Base-by-base conservation (phyloP, 2,329 filamentous ascomycete genomes). In the Thielaviopsis punctulata region DNA sequence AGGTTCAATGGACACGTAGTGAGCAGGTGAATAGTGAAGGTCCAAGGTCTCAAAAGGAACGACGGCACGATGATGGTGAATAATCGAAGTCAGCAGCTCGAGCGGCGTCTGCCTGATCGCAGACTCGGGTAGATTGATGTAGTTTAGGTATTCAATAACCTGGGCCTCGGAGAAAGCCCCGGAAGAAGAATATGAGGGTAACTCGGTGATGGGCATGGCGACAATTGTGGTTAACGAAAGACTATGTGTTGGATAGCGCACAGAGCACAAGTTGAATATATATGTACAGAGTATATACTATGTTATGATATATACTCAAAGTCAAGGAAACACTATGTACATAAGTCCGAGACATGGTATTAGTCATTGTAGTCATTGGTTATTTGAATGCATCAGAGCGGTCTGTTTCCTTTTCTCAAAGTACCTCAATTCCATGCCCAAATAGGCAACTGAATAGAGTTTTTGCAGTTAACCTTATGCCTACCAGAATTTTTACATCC, bases 41-140 rank as follows among this genome's bases (percentile, higher is more conserved):
- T 68, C 63, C 2, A 78, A 59, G 53, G 70, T 75, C 56, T 79
- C 76, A 49, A 77, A 79, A 0, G 75, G 73, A 4, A 78, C 67
- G 23, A 64, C 63, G 0, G 68, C 66, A 45, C 76, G 67, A 50
- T 77, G 73, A 47, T 65, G 62, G 19, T 57, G 56, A 50, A 65
- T 59, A 9, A 70, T 60, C 19, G 59, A 55, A 5, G 57, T 57
- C 21, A 70, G 63, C 23, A 61, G 57, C 4, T 58, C 54, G 15
- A 68, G 21, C 13, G 25, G 46, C 27, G 24, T n/a, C 21, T 30
- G 15, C 18, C 10, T 10, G 15, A 48, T 57, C 10, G 55, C 24
- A 27, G 49, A 39, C n/a, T 48, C 48, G 3, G 59, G 60, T 45
- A 60, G 63, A 4, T 55, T 54, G 53, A 66, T 62, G 52, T 63